Evolutionary conservation across 2,329 filamentous ascomycete species (phyloP).

Genomic region (Phoma sp.): DNA sequence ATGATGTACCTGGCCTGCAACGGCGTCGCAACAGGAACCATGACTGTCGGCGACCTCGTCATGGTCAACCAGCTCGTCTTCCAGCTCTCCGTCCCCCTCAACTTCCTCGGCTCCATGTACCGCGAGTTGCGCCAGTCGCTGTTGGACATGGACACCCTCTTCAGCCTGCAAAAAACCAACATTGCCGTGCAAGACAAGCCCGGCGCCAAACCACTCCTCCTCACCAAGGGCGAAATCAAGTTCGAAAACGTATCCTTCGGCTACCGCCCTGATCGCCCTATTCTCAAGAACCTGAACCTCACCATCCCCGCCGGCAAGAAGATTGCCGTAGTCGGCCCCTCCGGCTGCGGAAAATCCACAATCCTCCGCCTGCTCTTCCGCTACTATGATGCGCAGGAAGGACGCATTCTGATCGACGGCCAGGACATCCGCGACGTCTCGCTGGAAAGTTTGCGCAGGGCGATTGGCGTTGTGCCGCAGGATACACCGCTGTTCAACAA

Average conservation of each 20-base stretch:
- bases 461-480: constrained; percentile 95
- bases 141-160: constrained; percentile 97
- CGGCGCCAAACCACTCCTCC: constrained; percentile 73
- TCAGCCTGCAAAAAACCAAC: constrained; percentile 97
- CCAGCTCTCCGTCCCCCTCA: constrained; percentile 93
- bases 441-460: constrained; percentile 80
- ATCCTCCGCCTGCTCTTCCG: constrained; percentile 90
- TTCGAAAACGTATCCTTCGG: constrained; percentile 97
- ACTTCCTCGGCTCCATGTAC: constrained; percentile 98
- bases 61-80: constrained; percentile 99
- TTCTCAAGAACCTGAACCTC: constrained; percentile 82
- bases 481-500: constrained; percentile 98
- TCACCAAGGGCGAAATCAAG: constrained; percentile 85
- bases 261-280: constrained; percentile 85
- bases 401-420: constrained; percentile 88
- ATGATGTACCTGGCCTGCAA: constrained; percentile 99
- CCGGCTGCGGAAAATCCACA: constrained; percentile 95
- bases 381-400: constrained; percentile 87
- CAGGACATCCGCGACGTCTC: constrained; percentile 88
- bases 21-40: constrained; percentile 78
- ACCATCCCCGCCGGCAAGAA: constrained; percentile 96
- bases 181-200: constrained; percentile 81
- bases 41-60: constrained; percentile 95
- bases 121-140: constrained; percentile 93
- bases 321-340: constrained; percentile 92